phyloP scores from a whole-genome alignment of 208 protist genomes.

The Angomonas deanei region DNA sequence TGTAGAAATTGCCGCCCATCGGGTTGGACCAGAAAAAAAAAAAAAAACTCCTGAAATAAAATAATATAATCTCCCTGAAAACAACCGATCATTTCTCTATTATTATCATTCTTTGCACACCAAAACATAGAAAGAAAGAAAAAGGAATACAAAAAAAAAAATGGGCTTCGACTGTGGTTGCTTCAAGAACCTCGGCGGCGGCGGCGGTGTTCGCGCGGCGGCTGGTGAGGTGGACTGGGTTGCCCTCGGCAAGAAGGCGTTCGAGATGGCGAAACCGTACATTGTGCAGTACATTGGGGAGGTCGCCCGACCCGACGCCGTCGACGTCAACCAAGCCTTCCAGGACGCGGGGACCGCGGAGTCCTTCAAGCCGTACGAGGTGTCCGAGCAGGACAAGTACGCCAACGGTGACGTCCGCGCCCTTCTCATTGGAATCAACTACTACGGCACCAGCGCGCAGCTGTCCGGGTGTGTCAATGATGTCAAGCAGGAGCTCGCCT shows the following conservation, averaged over 20 bases:
- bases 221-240: constrained; percentile 25
- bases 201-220: constrained; percentile 13
- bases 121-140: no score
- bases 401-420: constrained; percentile 23
- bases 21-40: no score
- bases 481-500: constrained; percentile 37
- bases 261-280: constrained; percentile 36
- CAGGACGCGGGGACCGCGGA: constrained; percentile 22
- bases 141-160: no score
- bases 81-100: no score
- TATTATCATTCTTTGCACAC: no score
- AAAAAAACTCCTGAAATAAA: no score
- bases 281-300: constrained; percentile 48
- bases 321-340: constrained; percentile 41
- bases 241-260: constrained; percentile 23
- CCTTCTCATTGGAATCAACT: constrained; percentile 75
- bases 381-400: constrained; percentile 12
- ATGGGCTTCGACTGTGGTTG: constrained; percentile 39
- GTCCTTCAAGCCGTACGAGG: constrained; percentile 39
- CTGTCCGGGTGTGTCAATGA: constrained; percentile 76
- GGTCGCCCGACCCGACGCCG: constrained; percentile 20
- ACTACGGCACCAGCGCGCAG: constrained; percentile 47
- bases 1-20: no score
- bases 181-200: constrained; percentile 20
- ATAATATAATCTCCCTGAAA: no score